Evolutionary conservation across 495 filamentous ascomycete genomes (phyloP).

Genomic region (Daldinia grandis): DNA sequence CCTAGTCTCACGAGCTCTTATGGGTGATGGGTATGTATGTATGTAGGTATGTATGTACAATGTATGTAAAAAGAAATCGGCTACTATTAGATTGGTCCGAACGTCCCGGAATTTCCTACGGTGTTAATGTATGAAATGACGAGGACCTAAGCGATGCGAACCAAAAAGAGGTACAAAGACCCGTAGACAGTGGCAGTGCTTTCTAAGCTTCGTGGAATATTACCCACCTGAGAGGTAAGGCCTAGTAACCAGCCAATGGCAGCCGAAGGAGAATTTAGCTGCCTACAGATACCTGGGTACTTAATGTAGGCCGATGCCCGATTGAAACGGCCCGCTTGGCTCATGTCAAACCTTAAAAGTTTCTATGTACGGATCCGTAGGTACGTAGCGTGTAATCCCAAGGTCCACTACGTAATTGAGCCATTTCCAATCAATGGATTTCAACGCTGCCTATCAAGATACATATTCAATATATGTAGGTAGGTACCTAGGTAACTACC

Average conservation of each 20-base stretch:
- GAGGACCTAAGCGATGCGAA: neutral
- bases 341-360: neutral
- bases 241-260: neutral
- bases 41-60: too few relatives aligned
- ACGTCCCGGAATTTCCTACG: neutral
- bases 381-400: neutral
- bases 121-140: slow-evolving; percentile 6
- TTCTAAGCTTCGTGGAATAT: neutral
- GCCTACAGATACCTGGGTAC: too few relatives aligned
- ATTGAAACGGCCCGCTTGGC: neutral
- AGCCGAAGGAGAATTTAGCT: neutral
- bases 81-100: neutral
- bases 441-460: neutral
- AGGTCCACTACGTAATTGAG: neutral
- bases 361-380: neutral
- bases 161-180: slow-evolving; percentile 2
- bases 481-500: too few relatives aligned
- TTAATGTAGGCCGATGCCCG: neutral
- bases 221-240: neutral
- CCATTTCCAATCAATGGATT: neutral
- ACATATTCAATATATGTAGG: too few relatives aligned
- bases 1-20: neutral
- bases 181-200: slow-evolving; percentile 9
- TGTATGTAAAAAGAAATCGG: neutral
- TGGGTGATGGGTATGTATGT: neutral